Evolutionary conservation across 2,329 filamentous ascomycete species (phyloP).

Genomic region (Capronia americana): DNA sequence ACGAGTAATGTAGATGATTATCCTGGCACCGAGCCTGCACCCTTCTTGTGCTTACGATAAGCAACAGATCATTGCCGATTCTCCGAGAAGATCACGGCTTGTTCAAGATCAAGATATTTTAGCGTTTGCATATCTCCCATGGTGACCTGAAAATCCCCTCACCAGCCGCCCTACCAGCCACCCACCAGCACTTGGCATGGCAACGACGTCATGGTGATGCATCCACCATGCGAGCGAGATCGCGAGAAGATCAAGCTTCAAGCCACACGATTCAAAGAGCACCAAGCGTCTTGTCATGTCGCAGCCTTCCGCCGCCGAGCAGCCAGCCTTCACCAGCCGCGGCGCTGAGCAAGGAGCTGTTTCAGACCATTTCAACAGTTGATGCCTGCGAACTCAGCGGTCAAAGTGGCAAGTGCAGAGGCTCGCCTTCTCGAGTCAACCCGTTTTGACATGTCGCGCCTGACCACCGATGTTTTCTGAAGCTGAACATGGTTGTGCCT

Average conservation of each 20-base stretch:
- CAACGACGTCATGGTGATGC: slow-evolving; percentile 2
- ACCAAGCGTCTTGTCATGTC: not conserved
- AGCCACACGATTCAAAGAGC: not conserved
- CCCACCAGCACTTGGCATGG: not conserved
- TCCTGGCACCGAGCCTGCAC: too few species aligned
- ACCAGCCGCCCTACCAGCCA: not conserved
- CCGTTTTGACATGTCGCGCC: slow-evolving; percentile 1
- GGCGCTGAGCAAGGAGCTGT: not conserved
- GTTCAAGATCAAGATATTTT: slow-evolving; percentile 11
- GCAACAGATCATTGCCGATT: slow-evolving; percentile 9
- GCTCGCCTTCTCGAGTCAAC: not conserved
- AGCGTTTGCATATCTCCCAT: not conserved
- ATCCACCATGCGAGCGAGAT: not conserved
- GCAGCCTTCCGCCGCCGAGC: not conserved
- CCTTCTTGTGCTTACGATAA: not conserved
- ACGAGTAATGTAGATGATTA: not conserved
- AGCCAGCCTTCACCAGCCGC: not conserved
- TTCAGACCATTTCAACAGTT: not conserved
- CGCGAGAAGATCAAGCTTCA: slow-evolving; percentile 2
- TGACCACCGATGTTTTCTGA: slow-evolving; percentile 8
- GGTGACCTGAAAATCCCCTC: not conserved
- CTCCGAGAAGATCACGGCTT: slow-evolving; percentile 15
- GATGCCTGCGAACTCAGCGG: not conserved
- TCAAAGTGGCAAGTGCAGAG: not conserved
- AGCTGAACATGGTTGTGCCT: slow-evolving; percentile 11